Conservation (phyloP, 805 yeast genomes). For the Wickerhamomyces strasburgensis region DNA sequence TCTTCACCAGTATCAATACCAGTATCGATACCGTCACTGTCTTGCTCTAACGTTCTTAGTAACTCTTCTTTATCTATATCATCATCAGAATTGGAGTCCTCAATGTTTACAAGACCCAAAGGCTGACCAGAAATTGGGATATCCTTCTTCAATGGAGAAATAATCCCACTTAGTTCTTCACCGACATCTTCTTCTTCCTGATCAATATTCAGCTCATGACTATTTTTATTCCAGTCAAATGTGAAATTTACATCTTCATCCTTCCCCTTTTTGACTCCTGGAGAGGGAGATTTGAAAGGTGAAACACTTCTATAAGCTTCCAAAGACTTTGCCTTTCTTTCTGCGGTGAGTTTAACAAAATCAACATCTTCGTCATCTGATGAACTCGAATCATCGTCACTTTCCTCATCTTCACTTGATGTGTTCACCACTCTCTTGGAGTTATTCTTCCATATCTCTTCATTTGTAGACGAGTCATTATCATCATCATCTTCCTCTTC, state of each 20-base stretch:
- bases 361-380: slow-evolving; percentile 68
- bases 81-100: slow-evolving; percentile 46
- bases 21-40: slow-evolving; percentile 31
- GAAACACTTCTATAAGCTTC: slow-evolving; percentile 37
- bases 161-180: slow-evolving; percentile 38
- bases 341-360: slow-evolving; percentile 66
- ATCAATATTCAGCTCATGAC: slow-evolving; percentile 27
- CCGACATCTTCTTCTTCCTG: slow-evolving; percentile 56
- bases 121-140: slow-evolving; percentile 18
- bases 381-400: slow-evolving; percentile 39
- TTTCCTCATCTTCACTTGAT: slow-evolving; percentile 33
- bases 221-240: slow-evolving; percentile 38
- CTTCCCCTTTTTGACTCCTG: slow-evolving; percentile 9
- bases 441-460: slow-evolving; percentile 25
- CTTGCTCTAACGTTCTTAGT: slow-evolving; percentile 31
- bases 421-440: slow-evolving; percentile 26
- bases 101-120: slow-evolving; percentile 21
- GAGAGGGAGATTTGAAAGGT: slow-evolving; percentile 24
- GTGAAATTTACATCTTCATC: slow-evolving; percentile 35
- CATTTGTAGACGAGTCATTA: slow-evolving; percentile 21
- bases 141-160: slow-evolving; percentile 15
- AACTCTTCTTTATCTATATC: slow-evolving; percentile 51
- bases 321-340: slow-evolving; percentile 53
- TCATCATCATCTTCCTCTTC: slow-evolving; percentile 25
- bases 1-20: slow-evolving; percentile 32